phyloP scores from a whole-genome alignment of 441 rosid genomes.

The Isatis lusitanica region DNA sequence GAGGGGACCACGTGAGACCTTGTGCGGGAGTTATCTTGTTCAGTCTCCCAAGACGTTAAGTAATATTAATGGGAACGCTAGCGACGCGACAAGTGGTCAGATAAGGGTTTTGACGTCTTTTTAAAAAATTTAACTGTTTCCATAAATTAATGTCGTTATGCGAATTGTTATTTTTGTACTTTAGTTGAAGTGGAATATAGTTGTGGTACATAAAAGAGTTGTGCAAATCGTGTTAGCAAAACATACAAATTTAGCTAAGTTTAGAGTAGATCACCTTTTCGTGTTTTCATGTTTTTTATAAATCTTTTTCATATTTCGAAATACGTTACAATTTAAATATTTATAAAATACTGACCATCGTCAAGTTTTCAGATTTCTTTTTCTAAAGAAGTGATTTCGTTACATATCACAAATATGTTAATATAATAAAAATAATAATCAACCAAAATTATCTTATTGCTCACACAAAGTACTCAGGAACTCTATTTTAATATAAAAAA shows the following conservation, averaged over 20 bases:
- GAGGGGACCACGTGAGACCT: conserved; percentile 32
- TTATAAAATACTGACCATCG: too few relatives aligned
- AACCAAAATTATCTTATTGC: background rate
- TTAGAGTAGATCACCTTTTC: background rate
- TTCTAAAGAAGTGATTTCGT: too few relatives aligned
- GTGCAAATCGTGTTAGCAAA: background rate
- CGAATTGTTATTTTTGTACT: background rate
- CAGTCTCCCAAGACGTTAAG: conserved; percentile 41
- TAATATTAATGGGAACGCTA: conserved; percentile 30
- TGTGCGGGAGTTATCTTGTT: conserved; percentile 29
- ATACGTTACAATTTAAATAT: too few relatives aligned
- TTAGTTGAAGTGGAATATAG: background rate
- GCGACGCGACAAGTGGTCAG: conserved; percentile 23
- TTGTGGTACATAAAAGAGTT: background rate
- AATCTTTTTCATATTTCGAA: too few relatives aligned
- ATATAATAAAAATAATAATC: too few relatives aligned
- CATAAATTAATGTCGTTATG: background rate
- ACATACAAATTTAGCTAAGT: background rate
- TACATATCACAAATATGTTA: too few relatives aligned
- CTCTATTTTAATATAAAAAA: too few relatives aligned
- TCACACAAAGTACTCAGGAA: too few relatives aligned
- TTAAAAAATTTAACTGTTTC: background rate
- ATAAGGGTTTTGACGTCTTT: conserved; percentile 22
- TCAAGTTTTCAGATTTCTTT: too few relatives aligned
- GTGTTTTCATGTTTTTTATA: too few relatives aligned